A percentile compares a stretch with the other conserved stretches of the same genome.
Conservation (phyloP, 805 yeast species). For the Peterozyma xylosa region DNA sequence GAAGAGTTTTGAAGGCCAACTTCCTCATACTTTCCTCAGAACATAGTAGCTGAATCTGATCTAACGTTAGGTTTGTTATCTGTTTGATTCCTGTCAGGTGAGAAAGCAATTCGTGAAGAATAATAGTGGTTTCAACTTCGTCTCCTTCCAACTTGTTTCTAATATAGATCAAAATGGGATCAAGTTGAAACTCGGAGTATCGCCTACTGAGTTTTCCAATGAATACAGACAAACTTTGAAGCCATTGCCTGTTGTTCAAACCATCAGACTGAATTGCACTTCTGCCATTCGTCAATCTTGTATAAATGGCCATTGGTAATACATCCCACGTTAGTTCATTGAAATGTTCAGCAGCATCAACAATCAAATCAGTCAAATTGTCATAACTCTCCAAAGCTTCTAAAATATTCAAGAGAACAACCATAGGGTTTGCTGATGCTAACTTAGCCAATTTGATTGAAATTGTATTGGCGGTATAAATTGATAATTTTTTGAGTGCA, state of each 20-base stretch:
- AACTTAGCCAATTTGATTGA: conserved; percentile 68
- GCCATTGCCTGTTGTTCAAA: conserved; percentile 74
- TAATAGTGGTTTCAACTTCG: conserved; percentile 51
- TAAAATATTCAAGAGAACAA: conserved; percentile 63
- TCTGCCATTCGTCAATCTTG: conserved; percentile 62
- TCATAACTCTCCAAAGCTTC: conserved; percentile 89
- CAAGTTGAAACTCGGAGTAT: conserved; percentile 44
- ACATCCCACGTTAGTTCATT: conserved; percentile 81
- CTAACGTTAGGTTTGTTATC: conserved; percentile 55
- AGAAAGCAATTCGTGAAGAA: conserved; percentile 59
- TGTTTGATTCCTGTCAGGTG: conserved; percentile 78
- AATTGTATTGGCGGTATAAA: conserved; percentile 67
- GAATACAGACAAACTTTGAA: conserved; percentile 73
- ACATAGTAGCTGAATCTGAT: conserved; percentile 59
- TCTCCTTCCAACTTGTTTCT: conserved; percentile 55
- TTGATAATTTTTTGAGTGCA: conserved; percentile 72
- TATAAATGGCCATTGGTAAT: conserved; percentile 62
- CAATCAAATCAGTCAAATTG: conserved; percentile 71
- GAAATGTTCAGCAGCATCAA: conserved; percentile 70
- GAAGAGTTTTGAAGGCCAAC: conserved; percentile 49
- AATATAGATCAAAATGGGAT: conserved; percentile 53
- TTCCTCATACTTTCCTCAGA: conserved; percentile 53
- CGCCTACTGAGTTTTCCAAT: conserved; percentile 63
- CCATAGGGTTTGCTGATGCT: conserved; percentile 70
- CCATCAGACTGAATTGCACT: conserved; percentile 70